Percentiles rank a stretch among this genome's conserved stretches.
Conservation (phyloP, 2,329 filamentous ascomycete species). For the Dothideomycetes sp. region DNA sequence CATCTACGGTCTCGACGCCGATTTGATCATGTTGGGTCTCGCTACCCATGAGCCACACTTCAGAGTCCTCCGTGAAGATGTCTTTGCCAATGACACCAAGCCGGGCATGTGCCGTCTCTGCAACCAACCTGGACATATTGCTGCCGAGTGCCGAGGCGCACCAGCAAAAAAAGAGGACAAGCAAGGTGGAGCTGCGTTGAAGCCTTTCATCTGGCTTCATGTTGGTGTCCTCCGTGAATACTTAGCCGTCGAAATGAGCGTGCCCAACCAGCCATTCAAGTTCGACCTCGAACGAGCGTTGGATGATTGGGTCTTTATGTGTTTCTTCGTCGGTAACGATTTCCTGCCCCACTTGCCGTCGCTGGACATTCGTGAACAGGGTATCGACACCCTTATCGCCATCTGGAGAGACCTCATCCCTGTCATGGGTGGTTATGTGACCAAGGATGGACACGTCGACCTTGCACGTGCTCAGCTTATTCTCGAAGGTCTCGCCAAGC, state of each 20-base stretch:
- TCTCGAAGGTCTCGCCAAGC: slow-evolving; percentile 74
- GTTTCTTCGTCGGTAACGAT: slow-evolving; percentile 97
- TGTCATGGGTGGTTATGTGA: slow-evolving; percentile 88
- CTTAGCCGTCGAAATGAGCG: slow-evolving; percentile 75
- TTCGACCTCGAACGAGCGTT: slow-evolving; percentile 91
- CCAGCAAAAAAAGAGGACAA: slow-evolving; percentile 73
- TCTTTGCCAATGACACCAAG: slow-evolving; percentile 84
- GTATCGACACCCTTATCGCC: slow-evolving; percentile 90
- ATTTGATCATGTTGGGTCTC: slow-evolving; percentile 96
- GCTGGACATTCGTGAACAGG: slow-evolving; percentile 91
- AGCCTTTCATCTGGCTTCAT: slow-evolving; percentile 98
- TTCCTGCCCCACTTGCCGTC: slow-evolving; percentile 96
- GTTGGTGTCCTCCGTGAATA: slow-evolving; percentile 89
- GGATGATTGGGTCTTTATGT: slow-evolving; percentile 99
- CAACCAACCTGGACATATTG: slow-evolving; percentile 84
- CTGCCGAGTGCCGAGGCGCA: slow-evolving; percentile 71
- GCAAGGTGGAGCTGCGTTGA: slow-evolving; percentile 55
- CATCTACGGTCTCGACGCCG: slow-evolving; percentile 94
- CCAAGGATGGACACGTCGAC: slow-evolving; percentile 87
- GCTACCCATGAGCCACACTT: slow-evolving; percentile 97
- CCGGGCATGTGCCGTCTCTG: slow-evolving; percentile 76
- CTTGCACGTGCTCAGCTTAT: slow-evolving; percentile 80
- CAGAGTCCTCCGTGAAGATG: slow-evolving; percentile 89
- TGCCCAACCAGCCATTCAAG: slow-evolving; percentile 70
- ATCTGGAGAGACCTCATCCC: slow-evolving; percentile 94